phyloP scores from a whole-genome alignment of 2,329 filamentous ascomycete genomes.

The Neophaeococcomyces aloes region DNA sequence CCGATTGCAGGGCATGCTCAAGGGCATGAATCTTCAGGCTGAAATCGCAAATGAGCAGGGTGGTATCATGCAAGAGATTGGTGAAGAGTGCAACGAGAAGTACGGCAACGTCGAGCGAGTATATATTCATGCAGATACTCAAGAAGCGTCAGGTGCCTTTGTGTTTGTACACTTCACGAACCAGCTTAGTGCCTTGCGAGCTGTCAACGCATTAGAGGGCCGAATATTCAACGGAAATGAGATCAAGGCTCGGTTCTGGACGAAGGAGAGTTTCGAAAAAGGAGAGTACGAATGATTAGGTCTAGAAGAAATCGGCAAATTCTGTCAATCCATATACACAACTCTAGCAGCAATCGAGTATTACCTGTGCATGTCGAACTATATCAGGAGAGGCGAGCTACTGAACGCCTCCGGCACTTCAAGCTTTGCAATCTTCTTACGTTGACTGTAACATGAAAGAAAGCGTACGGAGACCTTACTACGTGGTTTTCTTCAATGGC shows the following conservation, averaged over 20 bases:
- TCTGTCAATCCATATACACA: no score
- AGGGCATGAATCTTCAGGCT: conserved; percentile 68
- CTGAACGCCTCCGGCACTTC: no score
- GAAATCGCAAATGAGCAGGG: conserved; percentile 58
- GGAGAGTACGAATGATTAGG: conserved; percentile 42
- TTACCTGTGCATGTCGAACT: no score
- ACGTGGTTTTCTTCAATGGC: no score
- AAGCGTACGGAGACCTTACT: no score
- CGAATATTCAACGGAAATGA: conserved; percentile 79
- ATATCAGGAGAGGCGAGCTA: no score
- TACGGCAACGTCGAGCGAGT: conserved; percentile 77
- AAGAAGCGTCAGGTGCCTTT: conserved; percentile 41
- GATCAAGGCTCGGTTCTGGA: conserved; percentile 73
- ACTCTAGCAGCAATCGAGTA: no score
- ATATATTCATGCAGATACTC: conserved; percentile 42
- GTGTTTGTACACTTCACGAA: conserved; percentile 94
- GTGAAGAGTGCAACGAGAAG: conserved; percentile 81
- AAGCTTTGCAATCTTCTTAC: no score
- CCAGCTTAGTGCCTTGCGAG: conserved; percentile 70
- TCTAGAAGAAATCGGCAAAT: not conserved
- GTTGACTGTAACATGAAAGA: no score
- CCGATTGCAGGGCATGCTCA: conserved; percentile 72
- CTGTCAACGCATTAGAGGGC: conserved; percentile 80
- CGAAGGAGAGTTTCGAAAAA: conserved; percentile 68
- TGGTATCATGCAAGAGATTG: conserved; percentile 81